Evolutionary conservation across 495 filamentous ascomycete species (phyloP), one percentile per base, ranked within the genome.

Genomic region (Podospora sp.): DNA sequence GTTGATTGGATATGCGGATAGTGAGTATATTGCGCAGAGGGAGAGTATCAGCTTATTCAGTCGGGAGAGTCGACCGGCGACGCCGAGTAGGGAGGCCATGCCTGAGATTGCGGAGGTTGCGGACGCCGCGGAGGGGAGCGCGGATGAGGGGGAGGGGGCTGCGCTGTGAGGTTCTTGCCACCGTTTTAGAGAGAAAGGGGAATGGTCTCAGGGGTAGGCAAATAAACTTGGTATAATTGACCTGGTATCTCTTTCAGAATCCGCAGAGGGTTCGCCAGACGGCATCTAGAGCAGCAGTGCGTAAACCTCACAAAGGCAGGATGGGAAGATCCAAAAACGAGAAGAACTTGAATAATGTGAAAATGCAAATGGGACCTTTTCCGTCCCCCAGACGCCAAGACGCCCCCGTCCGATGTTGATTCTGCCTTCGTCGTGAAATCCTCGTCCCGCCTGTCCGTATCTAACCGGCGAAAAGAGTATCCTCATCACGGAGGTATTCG

Each of bases 21-120:
- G 90, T 66, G 93, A 97, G 78, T 97, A 98, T 82, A 91, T 99
- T 52, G 94, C 94, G 8, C 80, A 93, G 70, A 84, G 93, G 65
- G 92, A 96, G 77, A 96, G 94, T 71, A 90, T 97, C 49, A 91
- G 92, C 20, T 89, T 96, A 65, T 89, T 92, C 51, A 72, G 65
- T 21, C 66, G 68, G 49, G 77, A 80, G 59, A 81, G 79, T 57
- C 67, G 80, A 60, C 77, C 81, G 20, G 76, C 69, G 3, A 81
- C 78, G 61, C 82, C 81, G 14, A 73, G 74, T 24, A 61, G 71
- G 9, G 78, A 78, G n/a, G 62, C 66, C 20, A 55, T 60, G 60
- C 56, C 59, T 29, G 63, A 65, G 29, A 8, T 33, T 14, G 56
- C 16, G 22, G 51, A n/a, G 57, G 61, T 20, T 25, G 57, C 69